phyloP scores from a whole-genome alignment of 441 rosid species.

The Pelargonium citronellum region DNA sequence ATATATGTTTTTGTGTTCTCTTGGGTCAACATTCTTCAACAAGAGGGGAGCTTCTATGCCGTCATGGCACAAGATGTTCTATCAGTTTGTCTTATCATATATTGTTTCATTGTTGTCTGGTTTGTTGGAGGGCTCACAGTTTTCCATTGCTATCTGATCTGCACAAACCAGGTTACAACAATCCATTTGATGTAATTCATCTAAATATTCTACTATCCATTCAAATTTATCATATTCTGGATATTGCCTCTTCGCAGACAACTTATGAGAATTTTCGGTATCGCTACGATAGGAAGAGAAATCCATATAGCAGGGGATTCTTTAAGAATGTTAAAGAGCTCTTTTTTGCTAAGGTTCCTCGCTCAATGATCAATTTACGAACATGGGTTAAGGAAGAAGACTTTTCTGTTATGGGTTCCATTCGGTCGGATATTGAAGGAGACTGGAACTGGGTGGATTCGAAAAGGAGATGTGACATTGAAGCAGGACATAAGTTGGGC shows the following conservation, averaged over 20 bases:
- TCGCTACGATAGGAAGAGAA: conserved; percentile 65
- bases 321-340: conserved; percentile 45
- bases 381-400: conserved; percentile 45
- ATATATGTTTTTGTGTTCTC: conserved; percentile 62
- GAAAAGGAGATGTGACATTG: conserved; percentile 40
- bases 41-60: conserved; percentile 40
- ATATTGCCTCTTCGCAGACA: conserved; percentile 35
- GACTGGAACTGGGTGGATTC: conserved; percentile 27
- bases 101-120: conserved; percentile 85
- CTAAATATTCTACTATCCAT: background rate
- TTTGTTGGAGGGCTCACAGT: conserved; percentile 89
- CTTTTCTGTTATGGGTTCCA: conserved; percentile 25
- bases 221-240: background rate
- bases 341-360: conserved; percentile 48
- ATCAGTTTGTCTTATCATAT: conserved; percentile 64
- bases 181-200: too few species aligned
- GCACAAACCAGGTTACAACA: conserved; percentile 79
- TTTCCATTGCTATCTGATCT: conserved; percentile 80
- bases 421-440: conserved; percentile 27
- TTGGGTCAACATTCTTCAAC: conserved; percentile 55
- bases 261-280: conserved; percentile 81
- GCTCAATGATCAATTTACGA: conserved; percentile 47
- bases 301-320: conserved; percentile 48
- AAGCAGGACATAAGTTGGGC: conserved; percentile 30
- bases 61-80: conserved; percentile 55